Conservation (phyloP, 208 protist genomes). For the Vickermania ingenoplastis region DNA sequence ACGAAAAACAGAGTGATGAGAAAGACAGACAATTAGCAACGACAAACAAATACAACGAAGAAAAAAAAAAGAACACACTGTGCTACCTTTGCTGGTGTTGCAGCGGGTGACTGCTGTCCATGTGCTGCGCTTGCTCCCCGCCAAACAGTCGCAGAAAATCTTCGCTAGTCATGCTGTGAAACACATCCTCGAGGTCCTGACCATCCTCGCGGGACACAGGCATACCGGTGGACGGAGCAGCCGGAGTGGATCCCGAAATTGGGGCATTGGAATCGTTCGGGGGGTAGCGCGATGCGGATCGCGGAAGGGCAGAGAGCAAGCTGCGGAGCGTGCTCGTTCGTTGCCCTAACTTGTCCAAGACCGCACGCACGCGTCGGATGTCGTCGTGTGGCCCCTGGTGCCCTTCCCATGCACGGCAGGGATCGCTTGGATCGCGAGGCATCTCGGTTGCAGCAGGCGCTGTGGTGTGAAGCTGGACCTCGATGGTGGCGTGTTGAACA, state of each 20-base stretch:
- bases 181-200: background rate
- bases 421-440: too few species aligned
- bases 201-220: background rate
- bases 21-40: too few species aligned
- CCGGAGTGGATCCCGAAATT: background rate
- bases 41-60: too few species aligned
- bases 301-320: background rate
- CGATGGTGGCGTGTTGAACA: background rate
- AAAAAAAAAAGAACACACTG: too few species aligned
- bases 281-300: background rate
- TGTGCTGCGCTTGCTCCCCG: too few species aligned
- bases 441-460: too few species aligned
- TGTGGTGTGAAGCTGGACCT: too few species aligned
- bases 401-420: background rate
- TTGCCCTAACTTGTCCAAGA: background rate
- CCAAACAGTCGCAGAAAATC: background rate
- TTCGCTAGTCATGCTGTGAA: background rate
- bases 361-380: background rate
- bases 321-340: background rate
- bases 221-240: background rate
- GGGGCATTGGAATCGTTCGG: background rate
- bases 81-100: too few species aligned
- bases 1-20: too few species aligned
- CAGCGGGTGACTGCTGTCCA: too few species aligned
- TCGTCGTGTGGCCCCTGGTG: background rate